Conservation (phyloP, 257 asterid species). For the Verbena officinalis region DNA sequence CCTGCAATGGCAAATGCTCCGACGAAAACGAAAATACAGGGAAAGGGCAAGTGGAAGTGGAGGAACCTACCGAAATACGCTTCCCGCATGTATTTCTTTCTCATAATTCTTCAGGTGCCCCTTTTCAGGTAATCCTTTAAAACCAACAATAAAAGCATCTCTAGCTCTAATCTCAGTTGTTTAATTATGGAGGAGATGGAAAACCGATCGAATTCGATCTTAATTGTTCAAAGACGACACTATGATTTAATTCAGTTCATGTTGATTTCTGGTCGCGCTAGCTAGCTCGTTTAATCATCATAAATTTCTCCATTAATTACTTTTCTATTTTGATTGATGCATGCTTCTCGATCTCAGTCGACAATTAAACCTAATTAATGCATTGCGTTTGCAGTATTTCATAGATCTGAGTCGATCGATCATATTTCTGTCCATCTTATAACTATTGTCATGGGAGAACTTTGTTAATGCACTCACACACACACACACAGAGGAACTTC, state of each 20-base stretch:
- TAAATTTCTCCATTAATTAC: background rate
- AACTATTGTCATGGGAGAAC: too few relatives aligned
- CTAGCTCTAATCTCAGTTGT: background rate
- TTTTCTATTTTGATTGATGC: constrained; percentile 15
- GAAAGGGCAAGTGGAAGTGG: constrained; percentile 74
- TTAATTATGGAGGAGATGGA: background rate
- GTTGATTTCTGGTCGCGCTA: constrained; percentile 1
- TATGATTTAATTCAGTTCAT: constrained; percentile 17
- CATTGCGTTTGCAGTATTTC: too few relatives aligned
- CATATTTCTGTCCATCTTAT: background rate
- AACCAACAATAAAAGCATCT: background rate
- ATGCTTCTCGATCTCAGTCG: constrained; percentile 7
- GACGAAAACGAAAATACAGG: constrained; percentile 20
- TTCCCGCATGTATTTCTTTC: constrained; percentile 56
- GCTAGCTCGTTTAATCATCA: background rate
- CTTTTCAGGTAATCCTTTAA: constrained; percentile 73
- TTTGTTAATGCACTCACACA: too few relatives aligned
- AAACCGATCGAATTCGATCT: too few relatives aligned
- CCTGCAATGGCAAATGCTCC: constrained; percentile 42
- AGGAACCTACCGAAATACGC: constrained; percentile 66
- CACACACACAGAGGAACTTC: too few relatives aligned
- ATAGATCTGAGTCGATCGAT: constrained; percentile 14
- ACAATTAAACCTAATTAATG: background rate
- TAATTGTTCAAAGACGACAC: too few relatives aligned
- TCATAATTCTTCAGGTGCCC: constrained; percentile 83